These are phyloP conservation scores for Phytophthora idaei DNA, from an alignment of 352 stramenopile genomes.

Conservation along the genomic window DNA sequence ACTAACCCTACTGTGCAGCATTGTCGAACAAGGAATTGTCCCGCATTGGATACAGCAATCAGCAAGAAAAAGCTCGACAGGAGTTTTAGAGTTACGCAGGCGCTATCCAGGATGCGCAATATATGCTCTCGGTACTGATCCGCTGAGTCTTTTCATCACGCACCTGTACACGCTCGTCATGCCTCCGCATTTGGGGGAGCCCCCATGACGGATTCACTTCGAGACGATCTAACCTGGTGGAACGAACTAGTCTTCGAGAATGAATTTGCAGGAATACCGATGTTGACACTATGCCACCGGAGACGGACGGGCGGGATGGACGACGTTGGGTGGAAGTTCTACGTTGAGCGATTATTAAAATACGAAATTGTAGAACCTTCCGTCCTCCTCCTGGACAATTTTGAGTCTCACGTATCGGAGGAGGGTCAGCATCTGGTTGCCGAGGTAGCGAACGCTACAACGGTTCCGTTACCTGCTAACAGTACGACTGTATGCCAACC, in stretches of 20 bases:
- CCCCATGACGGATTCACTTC: neutral
- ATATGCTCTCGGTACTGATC: neutral
- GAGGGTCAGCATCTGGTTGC: too few relatives aligned
- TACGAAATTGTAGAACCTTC: too few relatives aligned
- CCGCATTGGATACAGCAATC: neutral
- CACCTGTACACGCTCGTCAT: neutral
- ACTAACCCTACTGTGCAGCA: neutral
- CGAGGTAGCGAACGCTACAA: too few relatives aligned
- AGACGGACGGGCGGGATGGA: too few relatives aligned
- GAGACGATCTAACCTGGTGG: neutral
- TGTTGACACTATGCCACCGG: too few relatives aligned
- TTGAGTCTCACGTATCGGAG: too few relatives aligned
- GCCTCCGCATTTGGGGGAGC: neutral
- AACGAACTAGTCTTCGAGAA: neutral
- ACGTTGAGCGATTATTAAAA: too few relatives aligned
- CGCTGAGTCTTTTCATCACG: neutral
- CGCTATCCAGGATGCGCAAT: neutral
- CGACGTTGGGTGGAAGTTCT: too few relatives aligned
- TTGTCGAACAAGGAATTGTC: neutral
- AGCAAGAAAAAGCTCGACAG: neutral
- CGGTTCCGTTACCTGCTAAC: too few relatives aligned
- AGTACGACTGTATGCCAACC: too few relatives aligned
- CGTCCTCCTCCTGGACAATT: too few relatives aligned
- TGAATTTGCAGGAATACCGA: neutral
- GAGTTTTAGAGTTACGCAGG: neutral